Percentiles rank a stretch among this genome's conserved stretches.
phyloP scores from a whole-genome alignment of 768 basidiomycete species.

The Panellus pusillus region DNA sequence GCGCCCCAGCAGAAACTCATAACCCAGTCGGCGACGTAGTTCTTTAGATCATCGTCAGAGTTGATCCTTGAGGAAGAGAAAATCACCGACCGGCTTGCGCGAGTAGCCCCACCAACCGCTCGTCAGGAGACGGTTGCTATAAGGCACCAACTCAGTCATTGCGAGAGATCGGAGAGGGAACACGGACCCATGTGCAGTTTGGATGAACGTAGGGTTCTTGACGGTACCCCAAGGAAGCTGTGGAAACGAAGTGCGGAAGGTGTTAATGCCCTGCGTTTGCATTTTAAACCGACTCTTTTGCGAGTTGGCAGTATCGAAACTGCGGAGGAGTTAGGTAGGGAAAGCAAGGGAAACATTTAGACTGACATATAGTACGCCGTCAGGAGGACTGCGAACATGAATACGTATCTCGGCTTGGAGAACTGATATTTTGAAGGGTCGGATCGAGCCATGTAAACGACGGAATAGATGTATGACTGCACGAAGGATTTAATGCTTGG shows the following conservation, averaged over 20 bases:
- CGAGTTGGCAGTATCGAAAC: conserved; percentile 93
- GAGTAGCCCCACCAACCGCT: conserved; percentile 95
- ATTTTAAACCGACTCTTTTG: conserved; percentile 99
- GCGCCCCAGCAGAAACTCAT: conserved; percentile 87
- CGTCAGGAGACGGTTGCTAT: conserved; percentile 84
- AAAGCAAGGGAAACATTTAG: background rate
- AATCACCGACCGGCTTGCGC: conserved; percentile 79
- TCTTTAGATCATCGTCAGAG: conserved; percentile 39
- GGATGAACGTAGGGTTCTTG: conserved; percentile 85
- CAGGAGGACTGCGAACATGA: conserved; percentile 74
- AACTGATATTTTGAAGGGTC: conserved; percentile 86
- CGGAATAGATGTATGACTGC: conserved; percentile 95
- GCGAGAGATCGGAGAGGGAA: background rate
- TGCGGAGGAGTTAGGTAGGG: conserved; percentile 27
- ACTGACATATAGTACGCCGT: conserved; percentile 85
- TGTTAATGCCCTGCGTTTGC: conserved; percentile 87
- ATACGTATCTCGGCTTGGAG: conserved; percentile 70
- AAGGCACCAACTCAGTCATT: background rate
- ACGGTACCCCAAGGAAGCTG: conserved; percentile 82
- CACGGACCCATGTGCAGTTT: conserved; percentile 87
- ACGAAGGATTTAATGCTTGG: background rate
- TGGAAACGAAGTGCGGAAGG: conserved; percentile 90
- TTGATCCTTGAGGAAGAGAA: background rate
- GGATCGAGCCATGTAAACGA: conserved; percentile 96
- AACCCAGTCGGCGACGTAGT: conserved; percentile 92